Evolutionary conservation across 352 stramenopile genomes (phyloP).

Genomic region (Phytophthora colocasiae): DNA sequence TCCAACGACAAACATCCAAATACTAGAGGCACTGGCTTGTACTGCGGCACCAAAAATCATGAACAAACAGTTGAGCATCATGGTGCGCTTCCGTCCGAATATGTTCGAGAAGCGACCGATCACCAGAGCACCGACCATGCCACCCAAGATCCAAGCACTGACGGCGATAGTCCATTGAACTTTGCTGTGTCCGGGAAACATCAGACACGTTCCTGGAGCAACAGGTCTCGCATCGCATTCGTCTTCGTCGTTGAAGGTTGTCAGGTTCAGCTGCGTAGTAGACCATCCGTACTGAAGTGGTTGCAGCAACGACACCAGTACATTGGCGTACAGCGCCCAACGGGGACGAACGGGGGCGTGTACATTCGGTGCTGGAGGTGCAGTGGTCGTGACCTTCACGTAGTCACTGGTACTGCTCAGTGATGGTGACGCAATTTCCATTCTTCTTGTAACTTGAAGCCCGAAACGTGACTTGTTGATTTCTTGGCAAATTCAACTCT

Average conservation of each 20-base stretch:
- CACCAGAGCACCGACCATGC: conserved; percentile 42
- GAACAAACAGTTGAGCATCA: conserved; percentile 39
- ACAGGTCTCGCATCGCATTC: conserved; percentile 48
- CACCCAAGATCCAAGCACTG: conserved; percentile 48
- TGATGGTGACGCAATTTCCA: conserved; percentile 18
- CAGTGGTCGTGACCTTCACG: conserved; percentile 11
- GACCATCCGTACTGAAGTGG: conserved; percentile 63
- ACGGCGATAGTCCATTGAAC: conserved; percentile 53
- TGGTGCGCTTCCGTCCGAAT: conserved; percentile 28
- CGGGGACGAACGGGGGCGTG: conserved; percentile 21
- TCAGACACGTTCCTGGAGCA: conserved; percentile 47
- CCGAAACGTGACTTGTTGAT: conserved; percentile 9
- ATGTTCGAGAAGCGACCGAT: conserved; percentile 31
- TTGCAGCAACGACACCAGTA: conserved; percentile 44
- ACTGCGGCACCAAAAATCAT: conserved; percentile 47
- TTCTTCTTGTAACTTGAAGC: not conserved
- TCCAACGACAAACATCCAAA: conserved; percentile 44
- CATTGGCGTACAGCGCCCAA: conserved; percentile 46
- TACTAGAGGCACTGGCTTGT: conserved; percentile 34
- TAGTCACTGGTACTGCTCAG: conserved; percentile 18
- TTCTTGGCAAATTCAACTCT: conserved; percentile 25
- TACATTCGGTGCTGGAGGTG: conserved; percentile 4
- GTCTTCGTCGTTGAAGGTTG: conserved; percentile 49
- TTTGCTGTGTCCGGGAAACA: conserved; percentile 61
- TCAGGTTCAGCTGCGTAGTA: conserved; percentile 59